These are phyloP conservation scores for Ceratocystis eucalypticola DNA, from an alignment of 2,329 filamentous ascomycete species.

Conservation along the genomic window DNA sequence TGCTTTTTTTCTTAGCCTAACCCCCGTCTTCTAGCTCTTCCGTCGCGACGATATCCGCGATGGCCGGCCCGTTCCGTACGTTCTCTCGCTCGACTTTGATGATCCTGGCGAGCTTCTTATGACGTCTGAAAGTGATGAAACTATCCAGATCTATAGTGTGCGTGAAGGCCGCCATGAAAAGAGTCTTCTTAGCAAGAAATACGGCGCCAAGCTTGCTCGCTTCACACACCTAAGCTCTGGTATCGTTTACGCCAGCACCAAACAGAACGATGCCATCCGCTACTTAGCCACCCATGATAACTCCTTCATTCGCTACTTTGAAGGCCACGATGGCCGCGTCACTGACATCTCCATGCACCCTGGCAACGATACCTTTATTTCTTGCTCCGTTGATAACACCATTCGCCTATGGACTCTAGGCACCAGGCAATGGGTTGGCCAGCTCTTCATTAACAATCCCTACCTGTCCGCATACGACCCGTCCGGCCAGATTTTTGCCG, in stretches of 20 bases:
- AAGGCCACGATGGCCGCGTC: conserved; percentile 73
- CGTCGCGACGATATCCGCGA: conserved; percentile 43
- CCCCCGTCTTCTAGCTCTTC: conserved; percentile 37
- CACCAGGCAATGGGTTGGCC: conserved; percentile 65
- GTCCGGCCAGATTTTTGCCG: conserved; percentile 78
- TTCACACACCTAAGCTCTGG: conserved; percentile 87
- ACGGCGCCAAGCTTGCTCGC: conserved; percentile 82
- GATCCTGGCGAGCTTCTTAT: conserved; percentile 88
- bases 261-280: conserved; percentile 76
- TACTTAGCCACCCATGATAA: conserved; percentile 92
- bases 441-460: conserved; percentile 65
- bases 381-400: conserved; percentile 80
- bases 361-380: conserved; percentile 79
- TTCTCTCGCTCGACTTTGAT: conserved; percentile 92
- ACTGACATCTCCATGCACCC: conserved; percentile 76
- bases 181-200: conserved; percentile 86
- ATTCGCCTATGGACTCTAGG: conserved; percentile 81
- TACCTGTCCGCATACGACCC: conserved; percentile 84
- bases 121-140: conserved; percentile 84
- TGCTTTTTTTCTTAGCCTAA: background rate
- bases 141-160: conserved; percentile 88
- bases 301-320: conserved; percentile 90
- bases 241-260: conserved; percentile 91
- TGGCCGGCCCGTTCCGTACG: conserved; percentile 41
- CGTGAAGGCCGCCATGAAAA: conserved; percentile 83